phyloP scores from a whole-genome alignment of 805 yeast species.

The Metschnikowia cubensis region DNA sequence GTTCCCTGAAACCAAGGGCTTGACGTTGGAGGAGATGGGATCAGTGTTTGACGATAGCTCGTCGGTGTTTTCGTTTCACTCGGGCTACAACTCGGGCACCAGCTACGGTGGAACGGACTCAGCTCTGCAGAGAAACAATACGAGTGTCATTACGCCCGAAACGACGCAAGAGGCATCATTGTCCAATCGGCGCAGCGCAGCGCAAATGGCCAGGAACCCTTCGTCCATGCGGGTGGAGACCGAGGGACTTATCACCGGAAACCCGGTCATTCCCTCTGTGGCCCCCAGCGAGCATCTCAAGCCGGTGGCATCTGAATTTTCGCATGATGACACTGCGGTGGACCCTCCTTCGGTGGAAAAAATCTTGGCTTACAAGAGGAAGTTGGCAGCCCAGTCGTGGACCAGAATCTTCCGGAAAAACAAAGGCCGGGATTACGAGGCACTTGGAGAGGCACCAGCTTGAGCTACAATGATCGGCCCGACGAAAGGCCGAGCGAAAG shows the following conservation, averaged over 20 bases:
- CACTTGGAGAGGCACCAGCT: neutral
- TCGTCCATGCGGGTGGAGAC: slow-evolving; percentile 28
- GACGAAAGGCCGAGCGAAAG: neutral
- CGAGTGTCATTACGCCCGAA: slow-evolving; percentile 4
- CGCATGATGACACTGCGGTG: slow-evolving; percentile 16
- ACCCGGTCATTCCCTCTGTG: slow-evolving; percentile 18
- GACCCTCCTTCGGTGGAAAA: slow-evolving; percentile 18
- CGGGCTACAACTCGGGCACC: slow-evolving; percentile 19
- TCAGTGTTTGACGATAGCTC: slow-evolving; percentile 69
- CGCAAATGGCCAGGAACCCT: slow-evolving; percentile 42
- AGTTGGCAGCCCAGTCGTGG: slow-evolving; percentile 9
- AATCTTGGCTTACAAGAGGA: slow-evolving; percentile 11
- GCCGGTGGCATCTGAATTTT: slow-evolving; percentile 15
- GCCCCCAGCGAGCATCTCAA: slow-evolving; percentile 10
- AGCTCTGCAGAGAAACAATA: slow-evolving; percentile 8
- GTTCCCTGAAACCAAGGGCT: slow-evolving; percentile 90
- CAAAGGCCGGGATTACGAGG: slow-evolving; percentile 8
- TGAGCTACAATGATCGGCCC: neutral
- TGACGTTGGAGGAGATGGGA: slow-evolving; percentile 88
- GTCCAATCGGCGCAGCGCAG: slow-evolving; percentile 25
- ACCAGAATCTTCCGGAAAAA: slow-evolving; percentile 1
- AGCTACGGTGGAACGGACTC: slow-evolving; percentile 15
- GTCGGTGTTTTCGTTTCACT: slow-evolving; percentile 41
- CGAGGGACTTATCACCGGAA: slow-evolving; percentile 31
- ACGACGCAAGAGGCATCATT: slow-evolving; percentile 4